Percentiles rank a stretch among this genome's conserved stretches.
These are phyloP conservation scores for Fusarium anguioides DNA, from an alignment of 2,329 filamentous ascomycete genomes.

Conservation along the genomic window DNA sequence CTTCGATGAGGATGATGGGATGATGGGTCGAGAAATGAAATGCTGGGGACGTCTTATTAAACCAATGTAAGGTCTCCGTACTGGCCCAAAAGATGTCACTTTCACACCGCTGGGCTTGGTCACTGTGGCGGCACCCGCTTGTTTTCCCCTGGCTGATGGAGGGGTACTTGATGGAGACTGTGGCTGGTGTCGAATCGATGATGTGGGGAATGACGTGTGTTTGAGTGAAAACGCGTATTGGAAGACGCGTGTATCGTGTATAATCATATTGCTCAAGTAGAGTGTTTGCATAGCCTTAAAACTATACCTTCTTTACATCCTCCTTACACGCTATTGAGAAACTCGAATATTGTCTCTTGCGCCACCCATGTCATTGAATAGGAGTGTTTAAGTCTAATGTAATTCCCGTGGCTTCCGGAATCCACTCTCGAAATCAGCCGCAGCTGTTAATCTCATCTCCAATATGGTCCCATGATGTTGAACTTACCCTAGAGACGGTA, in stretches of 20 bases:
- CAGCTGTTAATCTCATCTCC: slow-evolving; percentile 25
- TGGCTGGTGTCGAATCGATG: slow-evolving; percentile 27
- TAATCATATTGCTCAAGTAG: neutral
- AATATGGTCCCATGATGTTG: slow-evolving; percentile 11
- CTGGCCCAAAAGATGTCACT: slow-evolving; percentile 31
- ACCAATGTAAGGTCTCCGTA: slow-evolving; percentile 1
- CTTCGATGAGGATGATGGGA: slow-evolving; percentile 24
- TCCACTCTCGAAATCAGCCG: slow-evolving; percentile 32
- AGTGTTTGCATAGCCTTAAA: neutral
- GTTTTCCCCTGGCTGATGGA: slow-evolving; percentile 15
- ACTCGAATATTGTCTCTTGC: neutral
- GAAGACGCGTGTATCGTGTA: slow-evolving; percentile 21
- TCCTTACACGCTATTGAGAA: neutral
- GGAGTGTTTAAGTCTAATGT: neutral
- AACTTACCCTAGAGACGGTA: slow-evolving; percentile 24
- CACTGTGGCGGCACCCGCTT: slow-evolving; percentile 23
- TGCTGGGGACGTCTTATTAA: slow-evolving; percentile 39
- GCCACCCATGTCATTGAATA: slow-evolving; percentile 8
- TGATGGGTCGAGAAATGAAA: slow-evolving; percentile 40
- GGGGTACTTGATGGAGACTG: slow-evolving; percentile 28
- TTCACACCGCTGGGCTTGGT: slow-evolving; percentile 36
- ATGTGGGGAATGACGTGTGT: slow-evolving; percentile 38
- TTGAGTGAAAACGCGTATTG: slow-evolving; percentile 27
- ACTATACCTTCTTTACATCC: neutral
- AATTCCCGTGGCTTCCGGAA: slow-evolving; percentile 34